phyloP scores from a whole-genome alignment of 441 rosid species.

The Brassica balearica region DNA sequence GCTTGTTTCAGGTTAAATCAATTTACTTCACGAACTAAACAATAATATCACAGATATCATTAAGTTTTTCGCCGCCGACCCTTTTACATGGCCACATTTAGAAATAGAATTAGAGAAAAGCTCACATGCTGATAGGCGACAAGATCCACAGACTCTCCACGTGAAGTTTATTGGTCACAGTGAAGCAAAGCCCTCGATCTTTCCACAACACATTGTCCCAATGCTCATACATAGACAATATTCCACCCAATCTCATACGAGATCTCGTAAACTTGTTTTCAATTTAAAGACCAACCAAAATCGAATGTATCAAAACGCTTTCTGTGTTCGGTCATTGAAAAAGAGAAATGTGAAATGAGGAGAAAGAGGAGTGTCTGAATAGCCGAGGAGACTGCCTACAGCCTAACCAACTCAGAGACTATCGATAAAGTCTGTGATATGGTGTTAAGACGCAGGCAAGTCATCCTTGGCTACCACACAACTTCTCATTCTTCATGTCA shows the following conservation, averaged over 20 bases:
- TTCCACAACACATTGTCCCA: conserved; percentile 24
- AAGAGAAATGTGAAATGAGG: conserved; percentile 37
- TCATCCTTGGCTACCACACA: conserved; percentile 47
- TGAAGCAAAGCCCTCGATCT: conserved; percentile 31
- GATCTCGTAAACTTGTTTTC: background rate
- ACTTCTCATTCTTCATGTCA: conserved; percentile 41
- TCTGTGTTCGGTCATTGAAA: background rate
- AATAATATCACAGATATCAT: background rate
- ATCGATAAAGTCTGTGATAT: conserved; percentile 14
- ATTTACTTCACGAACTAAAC: background rate
- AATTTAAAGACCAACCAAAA: background rate
- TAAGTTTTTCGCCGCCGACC: background rate
- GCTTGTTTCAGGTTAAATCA: background rate
- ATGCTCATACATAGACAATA: conserved; percentile 31
- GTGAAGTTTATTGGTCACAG: conserved; percentile 42
- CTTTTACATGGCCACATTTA: conserved; percentile 15
- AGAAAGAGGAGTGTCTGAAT: conserved; percentile 40
- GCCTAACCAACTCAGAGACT: conserved; percentile 21
- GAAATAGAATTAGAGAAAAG: conserved; percentile 13
- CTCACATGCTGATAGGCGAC: conserved; percentile 30
- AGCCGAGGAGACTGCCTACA: conserved; percentile 47
- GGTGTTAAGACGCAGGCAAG: conserved; percentile 41
- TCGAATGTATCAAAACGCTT: background rate
- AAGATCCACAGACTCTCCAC: conserved; percentile 40
- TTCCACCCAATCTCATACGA: conserved; percentile 24